phyloP scores from a whole-genome alignment of 495 filamentous ascomycete genomes.

The Clohesyomyces aquaticus region DNA sequence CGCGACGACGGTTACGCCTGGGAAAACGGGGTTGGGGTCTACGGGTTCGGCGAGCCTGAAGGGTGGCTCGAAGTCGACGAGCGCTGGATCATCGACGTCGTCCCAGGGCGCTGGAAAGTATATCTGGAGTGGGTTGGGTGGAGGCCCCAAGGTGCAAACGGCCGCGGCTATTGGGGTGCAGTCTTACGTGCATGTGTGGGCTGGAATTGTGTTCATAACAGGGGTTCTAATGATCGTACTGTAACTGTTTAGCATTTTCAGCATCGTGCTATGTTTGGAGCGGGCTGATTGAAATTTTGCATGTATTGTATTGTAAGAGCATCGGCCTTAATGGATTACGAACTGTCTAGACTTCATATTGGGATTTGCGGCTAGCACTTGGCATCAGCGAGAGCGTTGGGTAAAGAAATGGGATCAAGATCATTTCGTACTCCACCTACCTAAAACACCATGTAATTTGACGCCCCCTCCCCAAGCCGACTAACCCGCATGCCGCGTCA shows the following conservation, averaged over 20 bases:
- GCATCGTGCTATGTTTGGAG: no score
- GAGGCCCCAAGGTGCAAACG: not conserved
- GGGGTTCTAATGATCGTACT: not conserved
- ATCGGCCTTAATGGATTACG: no score
- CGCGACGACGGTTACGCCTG: conserved; percentile 4
- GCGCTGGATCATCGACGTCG: no score
- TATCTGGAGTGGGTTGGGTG: conserved; percentile 1
- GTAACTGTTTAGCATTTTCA: no score
- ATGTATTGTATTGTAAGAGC: not conserved
- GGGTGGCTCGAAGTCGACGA: no score
- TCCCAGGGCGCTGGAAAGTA: not conserved
- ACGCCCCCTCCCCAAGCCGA: no score
- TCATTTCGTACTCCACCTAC: no score
- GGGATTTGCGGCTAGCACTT: no score
- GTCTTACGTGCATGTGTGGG: not conserved
- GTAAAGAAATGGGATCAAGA: not conserved
- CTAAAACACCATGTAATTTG: no score
- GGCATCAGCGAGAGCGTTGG: not conserved
- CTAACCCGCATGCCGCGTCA: no score
- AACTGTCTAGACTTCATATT: no score
- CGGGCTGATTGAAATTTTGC: no score
- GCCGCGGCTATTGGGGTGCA: not conserved
- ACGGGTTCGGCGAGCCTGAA: not conserved
- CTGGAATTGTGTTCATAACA: not conserved
- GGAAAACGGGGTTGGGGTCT: not conserved